Evolutionary conservation across 352 stramenopile genomes (phyloP).

Genomic region (Pythium folliculosum): DNA sequence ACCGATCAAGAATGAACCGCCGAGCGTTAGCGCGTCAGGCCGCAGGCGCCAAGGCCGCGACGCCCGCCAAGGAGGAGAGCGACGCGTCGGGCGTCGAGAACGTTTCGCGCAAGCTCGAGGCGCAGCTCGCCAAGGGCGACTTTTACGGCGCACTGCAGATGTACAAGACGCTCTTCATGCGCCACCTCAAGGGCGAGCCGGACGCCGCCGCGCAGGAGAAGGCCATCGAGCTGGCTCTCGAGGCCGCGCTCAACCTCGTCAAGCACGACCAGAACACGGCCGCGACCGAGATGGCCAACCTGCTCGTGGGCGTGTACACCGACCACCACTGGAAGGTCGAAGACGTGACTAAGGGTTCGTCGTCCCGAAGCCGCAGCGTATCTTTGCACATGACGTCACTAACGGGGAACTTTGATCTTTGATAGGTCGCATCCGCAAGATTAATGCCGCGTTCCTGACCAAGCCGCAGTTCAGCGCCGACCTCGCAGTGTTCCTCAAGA

Average conservation of each 20-base stretch:
- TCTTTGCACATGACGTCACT: too few relatives aligned
- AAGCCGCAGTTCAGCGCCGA: slow-evolving; percentile 77
- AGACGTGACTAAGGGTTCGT: slow-evolving; percentile 70
- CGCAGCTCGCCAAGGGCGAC: slow-evolving; percentile 70
- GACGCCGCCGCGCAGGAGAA: slow-evolving; percentile 57
- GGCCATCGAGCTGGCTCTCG: slow-evolving; percentile 61
- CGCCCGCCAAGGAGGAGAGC: slow-evolving; percentile 20
- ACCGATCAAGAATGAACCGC: slow-evolving; percentile 72
- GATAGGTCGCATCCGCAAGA: slow-evolving; percentile 55
- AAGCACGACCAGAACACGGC: slow-evolving; percentile 77
- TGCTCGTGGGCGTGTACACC: slow-evolving; percentile 74
- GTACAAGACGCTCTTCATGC: slow-evolving; percentile 92
- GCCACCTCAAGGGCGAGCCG: slow-evolving; percentile 75
- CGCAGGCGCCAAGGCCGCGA: slow-evolving; percentile 45
- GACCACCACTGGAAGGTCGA: slow-evolving; percentile 75
- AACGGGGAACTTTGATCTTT: too few relatives aligned
- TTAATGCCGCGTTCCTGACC: slow-evolving; percentile 55
- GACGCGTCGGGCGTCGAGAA: slow-evolving; percentile 70
- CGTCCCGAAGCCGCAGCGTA: neutral
- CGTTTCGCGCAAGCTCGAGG: slow-evolving; percentile 75
- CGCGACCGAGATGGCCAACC: slow-evolving; percentile 77
- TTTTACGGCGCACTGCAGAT: slow-evolving; percentile 89
- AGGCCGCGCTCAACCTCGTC: slow-evolving; percentile 66
- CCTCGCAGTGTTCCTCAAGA: slow-evolving; percentile 69
- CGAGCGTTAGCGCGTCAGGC: slow-evolving; percentile 67